Base-by-base conservation (phyloP, 257 asterid genomes). In the Solanum megistacrolobum region DNA sequence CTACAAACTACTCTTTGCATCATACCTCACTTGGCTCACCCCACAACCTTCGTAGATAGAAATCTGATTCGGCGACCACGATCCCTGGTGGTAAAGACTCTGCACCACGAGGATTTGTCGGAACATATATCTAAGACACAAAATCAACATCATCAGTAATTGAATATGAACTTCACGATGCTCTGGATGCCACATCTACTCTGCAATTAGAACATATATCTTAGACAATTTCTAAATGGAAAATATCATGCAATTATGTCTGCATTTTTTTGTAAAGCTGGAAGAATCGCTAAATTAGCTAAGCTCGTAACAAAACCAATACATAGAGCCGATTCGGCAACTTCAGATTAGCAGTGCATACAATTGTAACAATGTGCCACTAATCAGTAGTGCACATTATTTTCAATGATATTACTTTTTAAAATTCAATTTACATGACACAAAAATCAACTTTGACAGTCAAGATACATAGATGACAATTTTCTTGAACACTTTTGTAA, bases 71-170 rank as follows among this genome's bases (percentile, higher is more conserved):
- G 21, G 99, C 82, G 74, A 96, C 99, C 89, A 98, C 95, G 86
- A 98, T 98, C 86, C 98, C 99, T 12, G 99, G 99, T 20, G 99
- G 99, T 88, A 98, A 94, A 65, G 98, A 91, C 90, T 98, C 98
- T 41, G 99, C 98, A 90, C 99, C 99, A 69, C 94, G 98, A 74
- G 99, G 99, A 91, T 98, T 98, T 87, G 98, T 91, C 18, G 99
- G 99, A 89, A 94, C 99, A 91, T 92, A 93, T 66, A 98, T 93
- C 99, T 98, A 94, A 68, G 81, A 88, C 55, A 48, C 86, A 82
- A 82, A 81, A 31, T 31, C 85, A 82, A 52, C 43, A 20, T 35
- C 43, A 82, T 82, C 86, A 82, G 86, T 48, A 82, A 82, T 10
- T 82, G 86, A 48, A 82, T 82, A 48, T 14, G 21, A 82, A 31